Base-by-base conservation (phyloP, 2,329 filamentous ascomycete genomes). In the Sporothrix euskadiensis region DNA sequence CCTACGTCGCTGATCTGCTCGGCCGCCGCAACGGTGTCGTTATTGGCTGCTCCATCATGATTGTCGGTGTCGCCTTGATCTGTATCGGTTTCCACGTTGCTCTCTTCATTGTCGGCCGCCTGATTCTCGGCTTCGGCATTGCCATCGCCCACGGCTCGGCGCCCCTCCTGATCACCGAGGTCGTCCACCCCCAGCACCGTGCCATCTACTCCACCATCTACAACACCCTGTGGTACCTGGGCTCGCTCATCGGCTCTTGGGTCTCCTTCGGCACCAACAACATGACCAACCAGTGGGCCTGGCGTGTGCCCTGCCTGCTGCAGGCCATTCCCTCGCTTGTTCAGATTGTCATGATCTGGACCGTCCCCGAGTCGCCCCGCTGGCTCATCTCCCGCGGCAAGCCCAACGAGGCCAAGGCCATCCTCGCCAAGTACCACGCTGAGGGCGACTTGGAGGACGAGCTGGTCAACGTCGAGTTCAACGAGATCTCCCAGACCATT, bases 21-120 rank as follows among this genome's bases (percentile, higher is more conserved):
- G 85, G 85, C 14, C 82, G 85, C 30, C 80, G 82, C 54, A 79
- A 80, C 75, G 84, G 83, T 68, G 83, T 86, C 73, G 80, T 85
- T 52, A 82, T 84, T 75, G 83, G 83, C 65, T 82, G 81, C 66
- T 26, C 77, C 72, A 80, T 79, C 44, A 82, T 83, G 70, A 74
- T 82, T 57, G 74, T 82, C 35, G 82, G 82, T 70, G 82, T 84
- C 39, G 81, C 80, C 1, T 78, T 84, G 26, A 80, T 84, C 69
- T 79, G 80, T 14, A 80, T 81, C 69, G 79, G 81, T 71, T 76
- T 79, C 74, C 82, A 81, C 75, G 74, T 74, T 39, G 71, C 75
- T 70, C 72, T 84, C 76, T 82, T 84, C 65, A 74, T 77, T 61
- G 73, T 76, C 14, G 74, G 75, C 56, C 76, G 76, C 8, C 71